phyloP scores from a whole-genome alignment of 805 yeast species.

The Lipomyces sp. region DNA sequence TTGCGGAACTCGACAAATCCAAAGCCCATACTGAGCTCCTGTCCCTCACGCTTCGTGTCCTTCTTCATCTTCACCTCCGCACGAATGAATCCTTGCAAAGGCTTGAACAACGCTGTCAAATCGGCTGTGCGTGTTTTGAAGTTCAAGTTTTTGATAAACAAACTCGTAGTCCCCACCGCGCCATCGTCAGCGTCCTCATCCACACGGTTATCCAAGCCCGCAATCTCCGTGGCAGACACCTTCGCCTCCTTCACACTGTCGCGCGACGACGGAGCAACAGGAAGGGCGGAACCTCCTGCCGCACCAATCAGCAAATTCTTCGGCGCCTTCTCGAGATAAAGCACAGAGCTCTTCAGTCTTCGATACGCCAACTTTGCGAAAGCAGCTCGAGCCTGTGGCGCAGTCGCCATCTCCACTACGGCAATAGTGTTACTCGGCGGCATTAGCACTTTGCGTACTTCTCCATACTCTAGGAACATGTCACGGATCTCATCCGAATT shows the following conservation, averaged over 20 bases:
- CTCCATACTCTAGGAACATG: conserved; percentile 75
- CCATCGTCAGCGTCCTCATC: conserved; percentile 41
- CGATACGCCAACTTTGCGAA: conserved; percentile 83
- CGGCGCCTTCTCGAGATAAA: conserved; percentile 94
- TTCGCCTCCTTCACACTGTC: conserved; percentile 38
- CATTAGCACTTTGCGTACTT: conserved; percentile 74
- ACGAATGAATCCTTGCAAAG: conserved; percentile 72
- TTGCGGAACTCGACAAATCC: conserved; percentile 91
- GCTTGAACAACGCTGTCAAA: conserved; percentile 59
- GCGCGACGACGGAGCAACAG: conserved; percentile 29
- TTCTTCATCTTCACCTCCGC: conserved; percentile 86
- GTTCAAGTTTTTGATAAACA: conserved; percentile 88
- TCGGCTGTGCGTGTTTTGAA: conserved; percentile 67
- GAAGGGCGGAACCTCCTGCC: conserved; percentile 7
- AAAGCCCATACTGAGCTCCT: conserved; percentile 89
- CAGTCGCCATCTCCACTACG: conserved; percentile 80
- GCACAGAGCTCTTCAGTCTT: conserved; percentile 78
- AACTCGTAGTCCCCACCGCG: conserved; percentile 66
- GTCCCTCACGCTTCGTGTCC: conserved; percentile 68
- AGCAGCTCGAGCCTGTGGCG: conserved; percentile 83
- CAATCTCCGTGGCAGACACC: conserved; percentile 12
- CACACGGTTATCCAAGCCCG: conserved; percentile 23
- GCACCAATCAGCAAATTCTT: conserved; percentile 54
- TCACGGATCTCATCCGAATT: conserved; percentile 76
- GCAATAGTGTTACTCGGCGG: conserved; percentile 98